A percentile compares a stretch with the other conserved stretches of the same genome.
Conservation (phyloP, 2,329 filamentous ascomycete species). For the Clathrospora elynae region DNA sequence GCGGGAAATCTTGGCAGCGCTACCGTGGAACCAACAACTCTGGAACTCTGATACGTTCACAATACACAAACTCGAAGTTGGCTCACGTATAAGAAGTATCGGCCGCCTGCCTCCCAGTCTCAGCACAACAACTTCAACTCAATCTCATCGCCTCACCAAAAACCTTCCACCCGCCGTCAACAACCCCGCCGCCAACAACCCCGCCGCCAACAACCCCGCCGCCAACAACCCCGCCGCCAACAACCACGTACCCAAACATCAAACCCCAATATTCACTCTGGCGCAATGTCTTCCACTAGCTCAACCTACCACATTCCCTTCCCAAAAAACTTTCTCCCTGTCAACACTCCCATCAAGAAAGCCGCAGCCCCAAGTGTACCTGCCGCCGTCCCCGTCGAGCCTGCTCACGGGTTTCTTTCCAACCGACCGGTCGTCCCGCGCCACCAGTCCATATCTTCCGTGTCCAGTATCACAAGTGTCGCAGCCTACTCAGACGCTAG, state of each 20-base stretch:
- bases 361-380: constrained; percentile 5
- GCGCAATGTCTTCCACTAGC: constrained; percentile 43
- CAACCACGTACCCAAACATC: constrained; percentile 5
- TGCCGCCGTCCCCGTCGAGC: constrained; percentile 29
- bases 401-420: constrained; percentile 46
- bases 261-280: constrained; percentile 30
- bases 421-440: constrained; percentile 34
- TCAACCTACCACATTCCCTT: constrained; percentile 47
- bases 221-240: constrained; percentile 6
- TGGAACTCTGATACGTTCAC: constrained; percentile 4
- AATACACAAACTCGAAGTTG: constrained; percentile 9
- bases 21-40: constrained; percentile 16
- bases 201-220: constrained; percentile 4
- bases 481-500: constrained; percentile 23
- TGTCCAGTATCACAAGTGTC: constrained; percentile 26
- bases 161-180: constrained; percentile 9
- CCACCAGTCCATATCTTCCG: constrained; percentile 39
- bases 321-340: constrained; percentile 43
- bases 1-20: constrained; percentile 29
- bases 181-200: constrained; percentile 3
- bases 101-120: constrained; percentile 8
- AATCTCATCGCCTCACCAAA: too few relatives aligned
- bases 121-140: constrained; percentile 12
- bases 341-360: constrained; percentile 44
- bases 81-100: constrained; percentile 25